These are phyloP conservation scores for Tulasnella sp. DNA, from an alignment of 768 basidiomycete genomes.

Conservation along the genomic window DNA sequence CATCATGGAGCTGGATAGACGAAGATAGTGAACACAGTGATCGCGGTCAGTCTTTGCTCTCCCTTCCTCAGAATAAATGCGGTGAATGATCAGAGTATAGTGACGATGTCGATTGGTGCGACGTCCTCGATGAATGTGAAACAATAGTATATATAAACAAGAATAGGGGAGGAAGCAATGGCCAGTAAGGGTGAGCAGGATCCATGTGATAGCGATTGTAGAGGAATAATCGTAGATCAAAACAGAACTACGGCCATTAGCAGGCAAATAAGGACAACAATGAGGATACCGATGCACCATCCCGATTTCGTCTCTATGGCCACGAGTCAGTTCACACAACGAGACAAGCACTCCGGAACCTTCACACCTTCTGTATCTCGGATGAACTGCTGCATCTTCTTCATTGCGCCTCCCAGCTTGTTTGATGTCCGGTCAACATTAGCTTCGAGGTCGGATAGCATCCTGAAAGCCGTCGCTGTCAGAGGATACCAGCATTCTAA, in stretches of 20 bases:
- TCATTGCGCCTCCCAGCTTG: slow-evolving; percentile 55
- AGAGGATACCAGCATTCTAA: background rate
- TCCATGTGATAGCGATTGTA: too few species aligned
- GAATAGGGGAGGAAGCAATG: too few species aligned
- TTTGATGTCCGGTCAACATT: slow-evolving; percentile 58
- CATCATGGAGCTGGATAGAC: too few species aligned
- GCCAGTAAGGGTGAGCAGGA: too few species aligned
- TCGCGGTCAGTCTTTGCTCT: too few species aligned
- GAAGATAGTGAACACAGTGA: too few species aligned
- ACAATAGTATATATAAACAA: too few species aligned
- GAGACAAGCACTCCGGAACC: background rate
- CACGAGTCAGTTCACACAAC: background rate
- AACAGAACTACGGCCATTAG: slow-evolving; percentile 71
- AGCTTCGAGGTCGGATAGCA: slow-evolving; percentile 67
- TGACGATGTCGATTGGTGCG: too few species aligned
- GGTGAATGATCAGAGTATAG: too few species aligned
- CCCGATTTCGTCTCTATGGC: slow-evolving; percentile 67
- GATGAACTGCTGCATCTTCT: slow-evolving; percentile 64
- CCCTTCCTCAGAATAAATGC: too few species aligned
- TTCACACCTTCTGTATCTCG: slow-evolving; percentile 66
- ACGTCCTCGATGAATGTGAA: too few species aligned
- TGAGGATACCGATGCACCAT: slow-evolving; percentile 81
- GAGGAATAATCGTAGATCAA: too few species aligned
- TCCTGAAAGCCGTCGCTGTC: slow-evolving; percentile 33
- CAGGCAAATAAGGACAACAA: slow-evolving; percentile 64